Evolutionary conservation across 1,139 yeast genomes (phyloP), one percentile per base, ranked within the genome.

Genomic region (Kazachstania sp.): DNA sequence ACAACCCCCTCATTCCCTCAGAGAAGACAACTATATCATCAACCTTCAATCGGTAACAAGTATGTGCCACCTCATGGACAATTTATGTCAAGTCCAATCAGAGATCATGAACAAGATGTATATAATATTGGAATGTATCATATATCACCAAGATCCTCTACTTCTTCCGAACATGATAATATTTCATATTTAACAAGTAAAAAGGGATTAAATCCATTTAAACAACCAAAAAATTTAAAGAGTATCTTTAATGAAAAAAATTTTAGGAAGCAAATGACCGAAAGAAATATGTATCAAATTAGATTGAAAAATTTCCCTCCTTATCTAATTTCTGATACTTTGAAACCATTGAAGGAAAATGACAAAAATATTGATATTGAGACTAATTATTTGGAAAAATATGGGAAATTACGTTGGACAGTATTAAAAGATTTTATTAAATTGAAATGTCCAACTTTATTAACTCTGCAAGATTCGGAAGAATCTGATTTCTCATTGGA

Each of bases 221-320:
- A 45, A 35, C 46, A 46, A 43, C 49, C 51, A 23, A 50, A 47
- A 20, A 52, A 40, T 46, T 40, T 41, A 29, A 51, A 47, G 30
- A 44, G 58, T 43, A 59, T 63, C 26, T 64, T 64, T 45, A 63
- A 62, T 47, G 67, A 64, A 49, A 52, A 49, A 16, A 57, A 60
- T 41, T 64, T 64, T 45, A 58, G 67, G 41, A 60, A 54, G 41
- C 67, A 64, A 49, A 64, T 63, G 67, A 61, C 65, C 8, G 57
- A 60, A 15, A 55, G 66, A 42, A 58, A 59, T n/a, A 64, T 64
- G 67, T 58, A 55, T 51, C 67, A 63, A 48, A 45, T 63, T 38
- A 57, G 57, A 43, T 39, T 64, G 40, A 51, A 51, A 20, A 60
- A 62, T 47, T 64, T 64, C 49, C 67, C 67, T 19, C 67, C 67